A percentile compares a stretch with the other conserved stretches of the same genome.
Conservation (phyloP, 1,284 basidiomycete species). For the Tilletia walkeri region DNA sequence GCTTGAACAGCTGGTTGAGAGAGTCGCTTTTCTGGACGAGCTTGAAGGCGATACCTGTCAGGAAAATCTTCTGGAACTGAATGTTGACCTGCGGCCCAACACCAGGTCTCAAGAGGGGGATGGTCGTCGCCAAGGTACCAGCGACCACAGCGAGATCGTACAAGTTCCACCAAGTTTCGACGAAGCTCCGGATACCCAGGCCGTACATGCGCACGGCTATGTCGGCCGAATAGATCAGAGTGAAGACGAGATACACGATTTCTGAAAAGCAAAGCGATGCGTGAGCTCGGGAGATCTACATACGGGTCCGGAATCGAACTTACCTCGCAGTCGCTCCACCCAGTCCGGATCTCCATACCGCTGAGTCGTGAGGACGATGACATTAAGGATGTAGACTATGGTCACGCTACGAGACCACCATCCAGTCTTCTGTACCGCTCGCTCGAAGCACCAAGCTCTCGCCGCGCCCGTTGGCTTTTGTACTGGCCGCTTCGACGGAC, state of each 20-base stretch:
- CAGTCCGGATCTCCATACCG: slow-evolving; percentile 66
- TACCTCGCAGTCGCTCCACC: slow-evolving; percentile 57
- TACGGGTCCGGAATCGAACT: not conserved
- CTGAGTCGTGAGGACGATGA: slow-evolving; percentile 82
- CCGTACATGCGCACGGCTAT: slow-evolving; percentile 76
- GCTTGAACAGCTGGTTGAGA: slow-evolving; percentile 95
- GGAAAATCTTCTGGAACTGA: slow-evolving; percentile 89
- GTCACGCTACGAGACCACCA: slow-evolving; percentile 89
- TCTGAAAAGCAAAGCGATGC: slow-evolving; percentile 59
- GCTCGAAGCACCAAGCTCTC: slow-evolving; percentile 85
- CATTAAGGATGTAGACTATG: slow-evolving; percentile 76
- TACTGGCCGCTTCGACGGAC: slow-evolving; percentile 77
- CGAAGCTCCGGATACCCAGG: slow-evolving; percentile 79
- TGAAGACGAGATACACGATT: slow-evolving; percentile 73
- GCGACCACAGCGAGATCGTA: slow-evolving; percentile 81
- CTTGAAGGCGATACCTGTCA: slow-evolving; percentile 90
- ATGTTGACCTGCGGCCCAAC: slow-evolving; percentile 44
- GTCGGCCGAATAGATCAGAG: slow-evolving; percentile 75
- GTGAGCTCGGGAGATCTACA: too few relatives aligned
- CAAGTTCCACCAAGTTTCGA: slow-evolving; percentile 77
- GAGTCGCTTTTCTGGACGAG: slow-evolving; percentile 84
- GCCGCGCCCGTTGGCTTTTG: slow-evolving; percentile 63
- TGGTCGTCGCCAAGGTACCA: slow-evolving; percentile 80
- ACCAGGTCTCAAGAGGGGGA: slow-evolving; percentile 59
- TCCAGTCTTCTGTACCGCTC: slow-evolving; percentile 85